Conservation (phyloP, 371 early-diverging fungal species). For the Zychaea mexicana region DNA sequence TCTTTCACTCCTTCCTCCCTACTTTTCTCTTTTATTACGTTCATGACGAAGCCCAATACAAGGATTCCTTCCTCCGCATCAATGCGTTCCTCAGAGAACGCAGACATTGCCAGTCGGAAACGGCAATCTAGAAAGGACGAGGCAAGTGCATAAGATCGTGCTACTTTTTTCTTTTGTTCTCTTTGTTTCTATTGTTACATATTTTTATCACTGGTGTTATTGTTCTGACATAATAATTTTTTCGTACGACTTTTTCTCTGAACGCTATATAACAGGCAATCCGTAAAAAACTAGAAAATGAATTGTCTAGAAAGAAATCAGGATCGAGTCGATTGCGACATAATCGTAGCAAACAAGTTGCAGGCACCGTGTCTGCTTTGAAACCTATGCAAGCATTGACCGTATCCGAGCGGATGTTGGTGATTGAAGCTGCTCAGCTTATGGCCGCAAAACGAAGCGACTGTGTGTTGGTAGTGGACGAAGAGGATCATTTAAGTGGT, state of each 20-base stretch:
- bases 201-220: not conserved
- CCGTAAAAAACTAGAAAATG: conserved; percentile 75
- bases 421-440: conserved; percentile 92
- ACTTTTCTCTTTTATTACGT: not conserved
- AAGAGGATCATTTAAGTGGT: conserved; percentile 89
- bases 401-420: conserved; percentile 83
- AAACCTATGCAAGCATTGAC: conserved; percentile 88
- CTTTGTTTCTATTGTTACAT: not conserved
- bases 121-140: conserved; percentile 1
- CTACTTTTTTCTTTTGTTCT: not conserved
- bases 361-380: conserved; percentile 90
- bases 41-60: not conserved
- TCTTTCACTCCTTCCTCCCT: not conserved
- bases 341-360: conserved; percentile 41
- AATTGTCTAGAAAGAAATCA: conserved; percentile 67
- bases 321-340: conserved; percentile 30
- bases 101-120: not conserved
- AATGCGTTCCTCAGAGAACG: not conserved
- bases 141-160: not conserved
- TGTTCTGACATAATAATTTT: not conserved
- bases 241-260: not conserved
- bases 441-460: conserved; percentile 99
- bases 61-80: not conserved
- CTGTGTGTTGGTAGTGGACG: conserved; percentile 90
- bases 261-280: conserved; percentile 30